These are phyloP conservation scores for Purpureocillium lavendulum DNA, from an alignment of 2,329 filamentous ascomycete species.

Conservation along the genomic window DNA sequence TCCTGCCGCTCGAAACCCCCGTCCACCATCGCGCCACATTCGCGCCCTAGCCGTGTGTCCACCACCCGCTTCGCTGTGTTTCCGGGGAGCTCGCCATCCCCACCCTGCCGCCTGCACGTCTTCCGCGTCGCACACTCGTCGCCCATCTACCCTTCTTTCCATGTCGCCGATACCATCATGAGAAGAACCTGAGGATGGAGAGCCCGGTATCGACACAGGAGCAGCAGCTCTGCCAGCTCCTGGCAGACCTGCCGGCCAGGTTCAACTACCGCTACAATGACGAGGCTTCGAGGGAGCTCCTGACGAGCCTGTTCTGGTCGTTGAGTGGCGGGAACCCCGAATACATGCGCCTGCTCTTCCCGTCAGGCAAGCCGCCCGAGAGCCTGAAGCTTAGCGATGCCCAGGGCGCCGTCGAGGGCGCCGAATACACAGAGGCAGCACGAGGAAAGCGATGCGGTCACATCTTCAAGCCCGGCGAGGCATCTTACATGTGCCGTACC, in stretches of 20 bases:
- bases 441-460: constrained; percentile 92
- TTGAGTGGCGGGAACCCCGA: constrained; percentile 68
- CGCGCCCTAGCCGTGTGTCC: too few relatives aligned
- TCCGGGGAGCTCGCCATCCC: neutral
- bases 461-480: constrained; percentile 92
- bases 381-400: constrained; percentile 74
- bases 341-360: constrained; percentile 75
- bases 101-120: neutral
- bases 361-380: constrained; percentile 57
- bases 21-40: too few relatives aligned
- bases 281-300: constrained; percentile 61
- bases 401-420: constrained; percentile 86
- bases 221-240: constrained; percentile 73
- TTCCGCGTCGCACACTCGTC: neutral
- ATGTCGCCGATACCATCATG: constrained; percentile 14
- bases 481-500: constrained; percentile 88
- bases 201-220: constrained; percentile 57
- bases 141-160: neutral
- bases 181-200: constrained; percentile 36
- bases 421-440: constrained; percentile 88
- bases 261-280: constrained; percentile 70
- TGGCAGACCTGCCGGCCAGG: constrained; percentile 67
- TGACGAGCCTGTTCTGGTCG: constrained; percentile 77
- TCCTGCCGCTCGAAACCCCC: too few relatives aligned
- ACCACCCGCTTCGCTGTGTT: too few relatives aligned